These are phyloP conservation scores for Ceratocystis colombiana DNA, from an alignment of 2,329 filamentous ascomycete genomes.

Conservation along the genomic window DNA sequence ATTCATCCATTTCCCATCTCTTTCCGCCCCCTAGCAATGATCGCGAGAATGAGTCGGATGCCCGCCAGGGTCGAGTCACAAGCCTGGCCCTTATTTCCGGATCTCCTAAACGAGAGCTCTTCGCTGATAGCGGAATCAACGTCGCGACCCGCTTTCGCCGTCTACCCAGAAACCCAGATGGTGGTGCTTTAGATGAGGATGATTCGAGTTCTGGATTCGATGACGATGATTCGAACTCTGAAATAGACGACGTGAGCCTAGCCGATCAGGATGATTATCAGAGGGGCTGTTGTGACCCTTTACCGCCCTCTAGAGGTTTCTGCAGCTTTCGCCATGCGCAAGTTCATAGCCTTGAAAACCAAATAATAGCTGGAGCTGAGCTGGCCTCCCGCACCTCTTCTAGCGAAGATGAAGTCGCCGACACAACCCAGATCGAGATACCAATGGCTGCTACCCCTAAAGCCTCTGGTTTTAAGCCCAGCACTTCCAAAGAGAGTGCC, in stretches of 20 bases:
- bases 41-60: not conserved
- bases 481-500: not conserved
- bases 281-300: not conserved
- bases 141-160: conserved; percentile 7
- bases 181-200: not conserved
- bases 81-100: not conserved
- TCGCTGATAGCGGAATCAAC: not conserved
- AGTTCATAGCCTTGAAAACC: not conserved
- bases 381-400: not conserved
- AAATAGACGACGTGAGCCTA: not conserved
- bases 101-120: not conserved
- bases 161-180: not conserved
- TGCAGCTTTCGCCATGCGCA: not conserved
- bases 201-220: not conserved
- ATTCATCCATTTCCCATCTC: not conserved
- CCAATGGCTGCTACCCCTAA: not conserved
- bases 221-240: not conserved
- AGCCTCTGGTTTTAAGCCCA: not conserved
- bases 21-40: not conserved
- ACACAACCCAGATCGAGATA: not conserved
- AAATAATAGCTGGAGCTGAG: not conserved
- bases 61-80: not conserved
- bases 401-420: not conserved
- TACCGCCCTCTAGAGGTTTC: not conserved
- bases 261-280: not conserved